Conservation (phyloP, 306 rosid genomes). For the Sicyos edulis region DNA sequence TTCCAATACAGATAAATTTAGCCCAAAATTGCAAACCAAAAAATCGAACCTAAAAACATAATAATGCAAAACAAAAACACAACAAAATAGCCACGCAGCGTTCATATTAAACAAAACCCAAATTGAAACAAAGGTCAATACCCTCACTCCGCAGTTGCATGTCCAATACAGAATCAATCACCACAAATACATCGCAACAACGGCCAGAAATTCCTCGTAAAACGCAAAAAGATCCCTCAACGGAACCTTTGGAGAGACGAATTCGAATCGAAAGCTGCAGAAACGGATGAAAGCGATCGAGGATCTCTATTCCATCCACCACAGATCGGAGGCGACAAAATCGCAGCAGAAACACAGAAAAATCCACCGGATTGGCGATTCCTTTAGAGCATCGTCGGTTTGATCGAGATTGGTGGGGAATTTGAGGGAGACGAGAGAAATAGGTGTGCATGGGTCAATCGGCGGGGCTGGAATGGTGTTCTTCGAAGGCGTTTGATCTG, state of each 20-base stretch:
- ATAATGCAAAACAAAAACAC: background rate
- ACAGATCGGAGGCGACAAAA: constrained; percentile 1
- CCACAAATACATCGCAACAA: background rate
- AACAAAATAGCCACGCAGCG: background rate
- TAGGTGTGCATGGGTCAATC: background rate
- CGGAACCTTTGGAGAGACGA: background rate
- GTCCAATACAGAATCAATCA: background rate
- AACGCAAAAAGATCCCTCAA: constrained; percentile 3
- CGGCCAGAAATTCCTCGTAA: background rate
- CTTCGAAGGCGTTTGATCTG: background rate
- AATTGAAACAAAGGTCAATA: background rate
- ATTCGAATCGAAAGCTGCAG: constrained; percentile 2
- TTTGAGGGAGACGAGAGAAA: background rate
- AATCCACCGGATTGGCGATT: background rate
- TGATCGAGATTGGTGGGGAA: background rate
- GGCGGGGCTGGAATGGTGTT: background rate
- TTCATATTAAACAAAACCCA: background rate
- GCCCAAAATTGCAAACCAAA: background rate
- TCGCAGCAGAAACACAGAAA: background rate
- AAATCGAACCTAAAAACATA: background rate
- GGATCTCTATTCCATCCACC: background rate
- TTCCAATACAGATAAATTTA: background rate
- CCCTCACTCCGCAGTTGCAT: background rate
- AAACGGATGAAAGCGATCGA: background rate
- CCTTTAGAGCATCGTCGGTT: background rate